Evolutionary conservation across 176 grass and related monocot species (phyloP).

Genomic region (Musa schizocarpa): DNA sequence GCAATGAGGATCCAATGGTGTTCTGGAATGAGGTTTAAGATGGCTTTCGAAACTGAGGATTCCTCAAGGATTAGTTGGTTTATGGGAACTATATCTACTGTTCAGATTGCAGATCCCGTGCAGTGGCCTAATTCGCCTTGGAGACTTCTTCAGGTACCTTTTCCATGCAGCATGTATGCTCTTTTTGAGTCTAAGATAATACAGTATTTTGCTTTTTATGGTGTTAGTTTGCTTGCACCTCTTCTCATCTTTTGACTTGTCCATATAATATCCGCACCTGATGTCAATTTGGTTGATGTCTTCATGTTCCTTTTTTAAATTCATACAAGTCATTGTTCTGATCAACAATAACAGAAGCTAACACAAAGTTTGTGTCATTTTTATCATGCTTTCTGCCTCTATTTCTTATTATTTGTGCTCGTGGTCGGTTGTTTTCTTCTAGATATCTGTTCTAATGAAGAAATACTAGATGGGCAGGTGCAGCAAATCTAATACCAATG

Average conservation of each 20-base stretch:
- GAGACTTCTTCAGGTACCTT: slow-evolving; percentile 23
- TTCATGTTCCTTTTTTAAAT: too few relatives aligned
- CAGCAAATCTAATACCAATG: too few relatives aligned
- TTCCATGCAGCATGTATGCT: neutral
- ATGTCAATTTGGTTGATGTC: too few relatives aligned
- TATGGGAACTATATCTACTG: slow-evolving; percentile 21
- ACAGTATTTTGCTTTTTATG: neutral
- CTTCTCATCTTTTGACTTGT: neutral
- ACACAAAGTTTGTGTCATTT: too few relatives aligned
- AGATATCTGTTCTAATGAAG: too few relatives aligned
- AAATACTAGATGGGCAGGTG: too few relatives aligned
- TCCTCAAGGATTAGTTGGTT: slow-evolving; percentile 24
- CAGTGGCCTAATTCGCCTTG: slow-evolving; percentile 17
- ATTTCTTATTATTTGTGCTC: too few relatives aligned
- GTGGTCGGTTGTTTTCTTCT: too few relatives aligned
- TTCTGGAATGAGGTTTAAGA: slow-evolving; percentile 21
- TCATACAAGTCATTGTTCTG: too few relatives aligned
- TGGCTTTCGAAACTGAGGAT: slow-evolving; percentile 23
- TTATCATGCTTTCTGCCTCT: too few relatives aligned
- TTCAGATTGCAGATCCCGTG: slow-evolving; percentile 16
- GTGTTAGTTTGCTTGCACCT: neutral
- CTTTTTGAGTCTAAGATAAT: neutral
- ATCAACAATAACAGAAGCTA: too few relatives aligned
- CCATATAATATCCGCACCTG: neutral
- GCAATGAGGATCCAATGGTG: slow-evolving; percentile 22